These are phyloP conservation scores for Curvularia sp. DNA, from an alignment of 2,329 filamentous ascomycete species.

Conservation along the genomic window DNA sequence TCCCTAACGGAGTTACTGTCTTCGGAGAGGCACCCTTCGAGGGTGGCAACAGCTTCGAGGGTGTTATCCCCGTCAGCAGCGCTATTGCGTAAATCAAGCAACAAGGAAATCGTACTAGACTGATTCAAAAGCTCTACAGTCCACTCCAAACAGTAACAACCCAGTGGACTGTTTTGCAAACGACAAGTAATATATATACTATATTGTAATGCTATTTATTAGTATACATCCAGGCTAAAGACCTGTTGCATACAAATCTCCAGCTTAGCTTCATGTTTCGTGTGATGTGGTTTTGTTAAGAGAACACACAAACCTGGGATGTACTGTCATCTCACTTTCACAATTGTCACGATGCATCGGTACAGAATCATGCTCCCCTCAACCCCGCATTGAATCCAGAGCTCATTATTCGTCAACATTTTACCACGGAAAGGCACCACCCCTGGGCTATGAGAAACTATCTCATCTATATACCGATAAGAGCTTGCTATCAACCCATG, in stretches of 20 bases:
- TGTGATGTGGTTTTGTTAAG: neutral
- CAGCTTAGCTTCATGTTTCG: neutral
- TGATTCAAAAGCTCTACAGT: neutral
- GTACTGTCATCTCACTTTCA: neutral
- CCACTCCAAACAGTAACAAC: neutral
- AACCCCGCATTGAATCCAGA: neutral
- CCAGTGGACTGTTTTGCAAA: neutral
- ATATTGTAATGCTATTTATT: neutral
- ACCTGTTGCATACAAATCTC: neutral
- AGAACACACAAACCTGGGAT: neutral
- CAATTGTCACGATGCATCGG: neutral
- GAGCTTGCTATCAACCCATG: too few species aligned
- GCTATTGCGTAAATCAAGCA: neutral
- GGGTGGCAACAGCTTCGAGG: neutral
- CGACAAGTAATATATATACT: neutral
- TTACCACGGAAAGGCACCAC: too few species aligned
- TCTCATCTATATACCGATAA: too few species aligned
- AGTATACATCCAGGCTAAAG: neutral
- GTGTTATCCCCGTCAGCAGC: neutral
- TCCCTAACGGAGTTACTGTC: neutral
- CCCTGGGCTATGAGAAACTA: too few species aligned
- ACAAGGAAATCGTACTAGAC: neutral
- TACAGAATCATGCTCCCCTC: neutral
- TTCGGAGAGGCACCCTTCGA: neutral
- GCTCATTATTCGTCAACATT: too few species aligned